Conservation (phyloP, 2,329 filamentous ascomycete genomes). For the Diaporthe sp. region DNA sequence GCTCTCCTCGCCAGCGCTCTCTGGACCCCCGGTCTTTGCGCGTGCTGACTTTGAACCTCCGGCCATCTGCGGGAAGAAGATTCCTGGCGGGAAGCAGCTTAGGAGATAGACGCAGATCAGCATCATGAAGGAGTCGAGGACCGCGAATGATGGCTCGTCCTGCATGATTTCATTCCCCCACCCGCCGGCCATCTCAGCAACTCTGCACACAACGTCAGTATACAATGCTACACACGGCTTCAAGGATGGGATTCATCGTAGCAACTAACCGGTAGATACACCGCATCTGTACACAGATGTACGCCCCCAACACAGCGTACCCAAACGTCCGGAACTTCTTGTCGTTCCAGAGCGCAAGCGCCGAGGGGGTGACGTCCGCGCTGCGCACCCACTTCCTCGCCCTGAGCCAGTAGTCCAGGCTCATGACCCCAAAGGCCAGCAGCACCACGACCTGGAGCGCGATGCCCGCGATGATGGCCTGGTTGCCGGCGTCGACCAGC, state of each 20-base stretch:
- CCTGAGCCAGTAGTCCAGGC: conserved; percentile 61
- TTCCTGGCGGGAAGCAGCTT: conserved; percentile 66
- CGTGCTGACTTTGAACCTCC: conserved; percentile 38
- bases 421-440: conserved; percentile 58
- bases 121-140: conserved; percentile 69
- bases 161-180: conserved; percentile 76
- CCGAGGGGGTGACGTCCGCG: conserved; percentile 48
- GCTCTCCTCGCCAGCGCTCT: conserved; percentile 45
- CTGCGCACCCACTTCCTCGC: conserved; percentile 55
- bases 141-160: conserved; percentile 70
- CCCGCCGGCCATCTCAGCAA: conserved; percentile 74
- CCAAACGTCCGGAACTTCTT: conserved; percentile 59
- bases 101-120: conserved; percentile 64
- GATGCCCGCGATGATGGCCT: conserved; percentile 67
- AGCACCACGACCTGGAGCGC: conserved; percentile 67
- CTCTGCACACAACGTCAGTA: conserved; percentile 52
- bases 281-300: conserved; percentile 60
- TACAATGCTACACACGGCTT: background rate
- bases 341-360: conserved; percentile 58
- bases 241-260: background rate
- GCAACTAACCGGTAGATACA: conserved; percentile 66
- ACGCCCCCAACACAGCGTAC: conserved; percentile 61
- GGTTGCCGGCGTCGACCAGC: conserved; percentile 62
- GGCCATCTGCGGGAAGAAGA: conserved; percentile 69
- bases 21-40: conserved; percentile 42